A percentile compares a stretch with the other conserved stretches of the same genome.
Evolutionary conservation across 2,329 filamentous ascomycete genomes (phyloP).

Genomic region (Paraphoma chrysanthemicola): DNA sequence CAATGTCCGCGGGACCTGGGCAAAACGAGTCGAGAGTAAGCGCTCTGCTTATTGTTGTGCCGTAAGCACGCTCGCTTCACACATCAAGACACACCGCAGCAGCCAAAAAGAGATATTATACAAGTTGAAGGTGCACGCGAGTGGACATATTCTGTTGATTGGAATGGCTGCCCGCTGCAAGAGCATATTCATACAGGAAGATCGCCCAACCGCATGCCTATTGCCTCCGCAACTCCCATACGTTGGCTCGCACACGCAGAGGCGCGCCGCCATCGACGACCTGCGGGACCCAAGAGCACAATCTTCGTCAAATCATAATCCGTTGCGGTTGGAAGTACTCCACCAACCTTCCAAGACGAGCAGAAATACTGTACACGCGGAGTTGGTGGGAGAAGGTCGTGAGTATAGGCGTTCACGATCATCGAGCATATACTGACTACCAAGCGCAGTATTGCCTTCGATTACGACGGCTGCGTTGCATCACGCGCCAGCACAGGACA

Average conservation of each 20-base stretch:
- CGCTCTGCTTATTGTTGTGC: too few relatives aligned
- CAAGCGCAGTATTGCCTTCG: neutral
- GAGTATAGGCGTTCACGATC: neutral
- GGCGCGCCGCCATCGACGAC: neutral
- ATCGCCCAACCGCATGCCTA: conserved; percentile 7
- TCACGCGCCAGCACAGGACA: neutral
- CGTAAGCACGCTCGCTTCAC: neutral
- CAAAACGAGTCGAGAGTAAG: too few relatives aligned
- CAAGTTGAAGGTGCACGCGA: too few relatives aligned
- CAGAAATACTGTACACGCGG: conserved; percentile 30
- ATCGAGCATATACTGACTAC: conserved; percentile 12
- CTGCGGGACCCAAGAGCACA: conserved; percentile 24
- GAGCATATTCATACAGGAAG: conserved; percentile 28
- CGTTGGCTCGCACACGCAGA: neutral
- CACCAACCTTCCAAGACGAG: conserved; percentile 10
- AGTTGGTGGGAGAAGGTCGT: conserved; percentile 5
- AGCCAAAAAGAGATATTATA: neutral
- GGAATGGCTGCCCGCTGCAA: conserved; percentile 9
- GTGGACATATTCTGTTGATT: conserved; percentile 10
- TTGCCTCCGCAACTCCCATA: conserved; percentile 8
- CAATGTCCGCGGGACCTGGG: neutral
- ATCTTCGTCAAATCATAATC: conserved; percentile 31
- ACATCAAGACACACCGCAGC: neutral
- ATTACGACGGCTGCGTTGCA: too few relatives aligned
- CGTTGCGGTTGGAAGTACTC: conserved; percentile 21